Evolutionary conservation across 495 filamentous ascomycete genomes (phyloP).

Genomic region (Penicillium subrubescens): DNA sequence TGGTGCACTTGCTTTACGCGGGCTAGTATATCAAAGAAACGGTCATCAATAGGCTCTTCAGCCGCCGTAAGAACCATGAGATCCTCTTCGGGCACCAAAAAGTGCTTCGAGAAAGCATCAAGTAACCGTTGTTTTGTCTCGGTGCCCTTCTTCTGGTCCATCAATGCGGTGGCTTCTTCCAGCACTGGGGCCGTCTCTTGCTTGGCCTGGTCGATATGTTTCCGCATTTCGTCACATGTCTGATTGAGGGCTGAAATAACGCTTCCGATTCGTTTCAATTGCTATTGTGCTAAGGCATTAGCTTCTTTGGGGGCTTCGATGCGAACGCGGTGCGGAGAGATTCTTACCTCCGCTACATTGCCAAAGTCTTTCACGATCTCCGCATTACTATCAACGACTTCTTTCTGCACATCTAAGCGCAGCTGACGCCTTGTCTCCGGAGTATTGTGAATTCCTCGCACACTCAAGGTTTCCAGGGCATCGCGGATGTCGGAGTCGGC

Average conservation of each 20-base stretch:
- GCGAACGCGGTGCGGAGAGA: not conserved
- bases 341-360: slow-evolving; percentile 78
- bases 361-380: slow-evolving; percentile 90
- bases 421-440: slow-evolving; percentile 78
- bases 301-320: slow-evolving; percentile 7
- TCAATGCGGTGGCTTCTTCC: slow-evolving; percentile 74
- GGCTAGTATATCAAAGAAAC: slow-evolving; percentile 79
- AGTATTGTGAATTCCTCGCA: slow-evolving; percentile 70
- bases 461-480: slow-evolving; percentile 76
- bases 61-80: slow-evolving; percentile 68
- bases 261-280: slow-evolving; percentile 82
- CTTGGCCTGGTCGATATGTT: slow-evolving; percentile 72
- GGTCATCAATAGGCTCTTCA: slow-evolving; percentile 79
- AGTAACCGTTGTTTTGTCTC: slow-evolving; percentile 86
- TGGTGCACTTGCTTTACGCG: slow-evolving; percentile 84
- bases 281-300: slow-evolving; percentile 47
- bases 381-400: slow-evolving; percentile 92
- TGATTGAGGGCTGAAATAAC: slow-evolving; percentile 78
- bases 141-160: slow-evolving; percentile 72
- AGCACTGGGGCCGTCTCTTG: slow-evolving; percentile 75
- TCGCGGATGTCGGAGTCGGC: slow-evolving; percentile 90
- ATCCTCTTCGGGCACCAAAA: slow-evolving; percentile 81
- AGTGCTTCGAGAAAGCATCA: slow-evolving; percentile 81
- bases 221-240: slow-evolving; percentile 79
- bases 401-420: slow-evolving; percentile 83